These are phyloP conservation scores for Cyclospora cayetanensis DNA, from an alignment of 169 alveolate species.

Conservation along the genomic window DNA sequence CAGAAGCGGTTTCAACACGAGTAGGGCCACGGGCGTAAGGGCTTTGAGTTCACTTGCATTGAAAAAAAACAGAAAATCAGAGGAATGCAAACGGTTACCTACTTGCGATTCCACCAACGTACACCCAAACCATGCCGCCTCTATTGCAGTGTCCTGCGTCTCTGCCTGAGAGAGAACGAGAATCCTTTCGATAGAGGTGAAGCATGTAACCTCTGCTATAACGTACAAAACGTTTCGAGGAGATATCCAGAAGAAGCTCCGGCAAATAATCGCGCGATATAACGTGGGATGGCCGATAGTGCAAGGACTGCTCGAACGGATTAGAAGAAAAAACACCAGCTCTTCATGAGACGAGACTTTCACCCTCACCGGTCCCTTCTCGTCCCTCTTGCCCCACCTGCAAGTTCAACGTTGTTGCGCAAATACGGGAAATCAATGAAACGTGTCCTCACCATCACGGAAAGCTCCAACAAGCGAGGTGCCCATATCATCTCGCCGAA, in stretches of 20 bases:
- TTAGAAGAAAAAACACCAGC: background rate
- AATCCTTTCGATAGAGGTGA: no score
- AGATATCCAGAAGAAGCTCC: slow-evolving; percentile 68
- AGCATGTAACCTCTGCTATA: background rate
- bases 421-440: no score
- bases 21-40: background rate
- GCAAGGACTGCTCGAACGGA: background rate
- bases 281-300: slow-evolving; percentile 46
- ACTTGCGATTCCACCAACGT: slow-evolving; percentile 24
- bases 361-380: slow-evolving; percentile 52
- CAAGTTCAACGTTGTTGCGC: background rate
- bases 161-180: slow-evolving; percentile 6
- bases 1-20: background rate
- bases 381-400: slow-evolving; percentile 63
- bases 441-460: slow-evolving; percentile 45
- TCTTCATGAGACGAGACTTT: background rate
- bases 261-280: slow-evolving; percentile 52
- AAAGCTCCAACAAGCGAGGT: slow-evolving; percentile 56
- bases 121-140: slow-evolving; percentile 46
- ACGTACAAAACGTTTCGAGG: slow-evolving; percentile 38
- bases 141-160: slow-evolving; percentile 34
- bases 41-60: background rate
- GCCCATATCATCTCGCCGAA: slow-evolving; percentile 74
- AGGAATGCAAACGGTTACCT: background rate
- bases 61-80: background rate